Base-by-base conservation (phyloP, 23 red algal genomes). In the Cyanidium caldarium region DNA sequence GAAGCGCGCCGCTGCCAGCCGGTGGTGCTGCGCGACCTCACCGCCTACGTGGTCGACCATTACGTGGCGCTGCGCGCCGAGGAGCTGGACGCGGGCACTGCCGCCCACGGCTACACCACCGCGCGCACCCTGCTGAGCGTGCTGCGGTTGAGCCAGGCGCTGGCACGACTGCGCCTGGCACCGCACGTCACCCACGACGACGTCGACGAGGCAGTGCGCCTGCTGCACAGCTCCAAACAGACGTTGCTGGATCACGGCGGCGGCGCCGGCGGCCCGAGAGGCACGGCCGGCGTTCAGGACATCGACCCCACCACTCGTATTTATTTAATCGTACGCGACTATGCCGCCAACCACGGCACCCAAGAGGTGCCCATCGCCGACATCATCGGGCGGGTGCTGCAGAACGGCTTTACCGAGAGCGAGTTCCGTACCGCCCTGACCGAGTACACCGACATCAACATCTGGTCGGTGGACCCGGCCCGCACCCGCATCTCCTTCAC, bases 121-220 rank as follows among this genome's bases (percentile, higher is more conserved):
- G 76, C 92, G 39, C 77, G 92, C 70, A 78, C 82, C 7, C 66
- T 98, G 28, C 71, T 98, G 12, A 89, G 84, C 45, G 77, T 98
- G 21, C 92, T 98, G 35, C 92, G 92, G 14, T 56, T 98, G 2
- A 73, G 69, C 3, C 92, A 98, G 65, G 92, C 92, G 7, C 65
- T 98, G 1, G 82, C 84, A n/a, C 72, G 92, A 2, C 72, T 98
- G 33, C 80, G 92, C 2, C 75, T 88, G 28, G 39, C 67, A 1
- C 35, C 36, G 10, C 43, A 46, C 0, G 85, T 98, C 20, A 65
- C 80, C 51, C 72, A 58, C 19, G 92, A 79, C 19, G 92, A 98
- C 37, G 66, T 98, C 5, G 84, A 98, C 33, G 92, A 98, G 69
- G 92, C 92, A 19, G 46, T 98, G 39, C 84, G 92, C 37, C 75